These are phyloP conservation scores for Gonium pectorale DNA, from an alignment of 139 green algal species.

Conservation along the genomic window DNA sequence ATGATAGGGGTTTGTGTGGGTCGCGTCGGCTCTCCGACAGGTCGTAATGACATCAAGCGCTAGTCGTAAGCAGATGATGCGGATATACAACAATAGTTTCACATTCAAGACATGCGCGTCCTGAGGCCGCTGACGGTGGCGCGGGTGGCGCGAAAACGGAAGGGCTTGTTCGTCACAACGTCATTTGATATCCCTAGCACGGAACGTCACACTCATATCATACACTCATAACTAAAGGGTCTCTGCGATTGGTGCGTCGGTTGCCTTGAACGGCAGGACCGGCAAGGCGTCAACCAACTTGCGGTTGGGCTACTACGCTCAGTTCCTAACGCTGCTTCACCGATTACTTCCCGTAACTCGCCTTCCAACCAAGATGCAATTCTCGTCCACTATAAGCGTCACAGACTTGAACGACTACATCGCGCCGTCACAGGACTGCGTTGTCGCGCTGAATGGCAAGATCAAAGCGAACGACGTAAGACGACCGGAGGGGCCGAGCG, in stretches of 20 bases:
- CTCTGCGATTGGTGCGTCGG: background rate
- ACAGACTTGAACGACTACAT: constrained; percentile 96
- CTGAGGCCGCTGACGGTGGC: background rate
- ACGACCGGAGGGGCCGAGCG: no score
- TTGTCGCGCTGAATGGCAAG: constrained; percentile 77
- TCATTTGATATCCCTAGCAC: no score
- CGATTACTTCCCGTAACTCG: no score
- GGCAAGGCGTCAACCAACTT: background rate
- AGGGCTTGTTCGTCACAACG: background rate
- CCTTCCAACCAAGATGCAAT: constrained; percentile 67
- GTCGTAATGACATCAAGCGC: no score
- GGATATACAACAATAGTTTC: no score
- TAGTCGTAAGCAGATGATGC: no score
- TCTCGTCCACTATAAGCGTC: constrained; percentile 86
- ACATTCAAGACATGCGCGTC: background rate
- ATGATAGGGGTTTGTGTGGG: no score
- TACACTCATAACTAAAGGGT: no score
- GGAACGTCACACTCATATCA: no score
- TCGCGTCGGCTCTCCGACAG: no score
- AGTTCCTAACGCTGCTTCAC: no score
- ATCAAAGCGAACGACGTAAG: background rate
- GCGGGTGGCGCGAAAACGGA: background rate
- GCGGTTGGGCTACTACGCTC: no score
- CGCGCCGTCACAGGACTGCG: constrained; percentile 91
- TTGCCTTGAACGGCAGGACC: background rate